Base-by-base conservation (phyloP, 805 yeast genomes). In the Candida verbasci region DNA sequence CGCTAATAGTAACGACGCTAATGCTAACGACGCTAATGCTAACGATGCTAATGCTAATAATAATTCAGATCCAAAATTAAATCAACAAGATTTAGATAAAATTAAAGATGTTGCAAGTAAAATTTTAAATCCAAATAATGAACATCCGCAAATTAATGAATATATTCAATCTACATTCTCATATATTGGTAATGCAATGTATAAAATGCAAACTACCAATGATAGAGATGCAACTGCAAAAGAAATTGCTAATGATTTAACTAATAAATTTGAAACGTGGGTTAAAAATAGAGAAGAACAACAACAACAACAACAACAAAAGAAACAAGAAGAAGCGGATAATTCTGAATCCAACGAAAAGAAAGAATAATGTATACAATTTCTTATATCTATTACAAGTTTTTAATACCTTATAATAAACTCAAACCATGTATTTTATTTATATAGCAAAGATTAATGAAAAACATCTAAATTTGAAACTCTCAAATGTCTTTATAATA, bases 381-480 rank as follows among this genome's bases (percentile, higher is more conserved):
- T 56, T 60, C n/a, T 63, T 66, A 67, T 67, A 66, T 65, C 72
- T 60, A 62, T 47, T 49, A 56, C 47, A 49, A 57, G 71, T 60
- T 34, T 18, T 35, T 17, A 20, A 15, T n/a, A 15, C 4, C 40
- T 55, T 46, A 46, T 55, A 50, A 48, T 59, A 56, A 72, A 66
- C 72, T 67, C 72, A 67, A 67, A 66, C 72, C 64, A 64, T 66
- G 72, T 60, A 58, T 35, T 6, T 29, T 9, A 17, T 62, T 48
- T 43, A 46, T 65, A 31, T 65, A 53, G 72, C 68, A 53, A 52
- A 23, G 21, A 21, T n/a, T 18, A 21, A 12, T 23, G n/a, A 18
- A 17, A 17, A 17, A 18, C 32, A 29, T 29, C 18, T 17, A 29
- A 7, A 29, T 18, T 12, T 29, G 24, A 20, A 10, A 4, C 10